These are phyloP conservation scores for Eutreptiella sp. DNA, from an alignment of 208 protist species.

Conservation along the genomic window DNA sequence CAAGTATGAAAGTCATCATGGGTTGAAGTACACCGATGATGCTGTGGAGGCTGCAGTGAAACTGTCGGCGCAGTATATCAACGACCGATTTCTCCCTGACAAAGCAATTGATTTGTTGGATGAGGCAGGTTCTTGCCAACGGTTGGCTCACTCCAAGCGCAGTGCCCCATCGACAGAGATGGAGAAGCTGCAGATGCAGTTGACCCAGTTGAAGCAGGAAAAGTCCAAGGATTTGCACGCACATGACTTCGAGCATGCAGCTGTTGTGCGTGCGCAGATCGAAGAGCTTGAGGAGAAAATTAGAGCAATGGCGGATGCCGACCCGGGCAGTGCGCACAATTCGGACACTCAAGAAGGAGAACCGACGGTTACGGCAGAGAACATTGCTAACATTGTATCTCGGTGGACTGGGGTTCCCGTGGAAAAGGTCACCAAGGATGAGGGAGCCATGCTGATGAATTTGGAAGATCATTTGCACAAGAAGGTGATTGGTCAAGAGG, in stretches of 20 bases:
- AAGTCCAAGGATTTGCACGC: conserved; percentile 37
- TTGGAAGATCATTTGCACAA: conserved; percentile 21
- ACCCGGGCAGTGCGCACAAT: neutral
- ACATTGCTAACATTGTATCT: conserved; percentile 65
- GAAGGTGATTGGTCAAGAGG: conserved; percentile 73
- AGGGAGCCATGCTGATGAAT: conserved; percentile 37
- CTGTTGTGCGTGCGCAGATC: conserved; percentile 50
- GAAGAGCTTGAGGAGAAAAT: conserved; percentile 11
- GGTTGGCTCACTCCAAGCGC: too few species aligned
- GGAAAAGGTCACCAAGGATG: conserved; percentile 27
- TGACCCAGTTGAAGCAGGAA: conserved; percentile 50
- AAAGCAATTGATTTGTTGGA: conserved; percentile 23
- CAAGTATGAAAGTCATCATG: too few species aligned
- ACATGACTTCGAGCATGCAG: conserved; percentile 60
- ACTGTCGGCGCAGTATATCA: conserved; percentile 23
- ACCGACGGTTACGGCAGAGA: conserved; percentile 35
- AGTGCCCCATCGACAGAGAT: too few species aligned
- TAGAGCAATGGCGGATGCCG: too few species aligned
- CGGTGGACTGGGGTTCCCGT: conserved; percentile 80
- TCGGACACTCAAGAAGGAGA: conserved; percentile 39
- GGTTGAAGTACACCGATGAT: conserved; percentile 42
- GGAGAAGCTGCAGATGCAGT: conserved; percentile 32
- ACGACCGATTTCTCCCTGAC: conserved; percentile 9
- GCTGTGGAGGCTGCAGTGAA: conserved; percentile 22
- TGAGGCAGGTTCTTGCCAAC: conserved; percentile 25